Evolutionary conservation across 1,139 yeast species (phyloP), one percentile per base, ranked within the genome.

Genomic region (Yamadazyma spencermartinsiae): DNA sequence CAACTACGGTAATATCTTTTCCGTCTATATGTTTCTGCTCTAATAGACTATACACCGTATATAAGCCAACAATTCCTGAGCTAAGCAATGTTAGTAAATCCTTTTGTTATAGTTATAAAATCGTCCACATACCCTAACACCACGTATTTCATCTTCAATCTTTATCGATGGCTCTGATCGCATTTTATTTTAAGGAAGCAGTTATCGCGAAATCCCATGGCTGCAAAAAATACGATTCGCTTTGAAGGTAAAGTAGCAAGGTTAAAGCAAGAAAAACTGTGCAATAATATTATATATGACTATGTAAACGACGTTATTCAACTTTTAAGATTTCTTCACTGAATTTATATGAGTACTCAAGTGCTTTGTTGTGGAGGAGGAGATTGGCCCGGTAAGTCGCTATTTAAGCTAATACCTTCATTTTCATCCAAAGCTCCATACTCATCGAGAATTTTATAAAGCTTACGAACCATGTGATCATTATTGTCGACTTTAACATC

Each of bases 31-130:
- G 69, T 33, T 6, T 8, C n/a, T 66, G 63, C 16, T 73, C 64
- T 21, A 80, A 63, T 33, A 79, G 66, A 36, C 70, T 65, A 36
- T 72, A 84, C 2, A 80, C 71, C 34, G 89, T 83, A 48, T 79
- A 79, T 18, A 86, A 70, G 21, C 94, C 94, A 40, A 81, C 66
- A 34, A 86, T 80, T 14, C 95, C 95, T 2, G 87, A 72, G 11
- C 86, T 68, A 34, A 11, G 13, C 4, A 17, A 9, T 18, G 33
- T 30, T 28, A 28, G 31, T 28, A 28, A 4, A n/a, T n/a, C n/a
- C n/a, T n/a, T n/a, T n/a, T n/a, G n/a, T n/a, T n/a, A n/a, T n/a
- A n/a, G n/a, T n/a, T n/a, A n/a, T n/a, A n/a, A 12, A 11, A 21
- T 6, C n/a, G 25, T 12, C 21, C 15, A 55, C 67, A 39, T 60